A percentile compares a stretch with the other conserved stretches of the same genome.
Evolutionary conservation across 805 yeast species (phyloP).

Genomic region (Jamesozyma jinghongensis): DNA sequence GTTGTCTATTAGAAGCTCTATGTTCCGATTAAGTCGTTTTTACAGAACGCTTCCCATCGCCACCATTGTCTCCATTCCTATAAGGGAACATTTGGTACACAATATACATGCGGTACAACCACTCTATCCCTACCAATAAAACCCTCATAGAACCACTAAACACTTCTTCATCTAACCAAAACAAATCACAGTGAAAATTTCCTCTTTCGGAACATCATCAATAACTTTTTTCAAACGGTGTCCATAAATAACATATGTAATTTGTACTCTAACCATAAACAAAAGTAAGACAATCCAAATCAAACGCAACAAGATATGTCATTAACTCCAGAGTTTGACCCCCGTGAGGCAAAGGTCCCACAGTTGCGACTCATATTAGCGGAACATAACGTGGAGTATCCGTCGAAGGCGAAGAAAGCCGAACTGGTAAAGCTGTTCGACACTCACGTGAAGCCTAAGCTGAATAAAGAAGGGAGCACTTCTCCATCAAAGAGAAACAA

Average conservation of each 20-base stretch:
- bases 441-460: constrained; percentile 40
- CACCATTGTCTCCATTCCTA: too few relatives aligned
- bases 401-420: constrained; percentile 58
- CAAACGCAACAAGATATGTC: not conserved
- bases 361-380: constrained; percentile 57
- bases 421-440: constrained; percentile 50
- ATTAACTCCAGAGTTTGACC: constrained; percentile 46
- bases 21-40: constrained; percentile 9
- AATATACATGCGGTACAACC: too few relatives aligned
- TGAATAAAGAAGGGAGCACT: constrained; percentile 18
- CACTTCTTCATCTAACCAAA: too few relatives aligned
- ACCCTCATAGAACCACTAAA: too few relatives aligned
- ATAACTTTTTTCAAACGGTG: too few relatives aligned
- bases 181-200: not conserved
- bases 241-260: too few relatives aligned
- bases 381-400: constrained; percentile 47
- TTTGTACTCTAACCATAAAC: too few relatives aligned
- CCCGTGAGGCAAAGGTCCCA: constrained; percentile 53
- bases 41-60: too few relatives aligned
- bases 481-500: constrained; percentile 1
- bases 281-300: not conserved
- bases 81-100: too few relatives aligned
- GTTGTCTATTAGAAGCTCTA: constrained; percentile 25
- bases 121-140: too few relatives aligned
- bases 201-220: too few relatives aligned